Evolutionary conservation across 768 basidiomycete genomes (phyloP).

Genomic region (Rhizopogon sp.): DNA sequence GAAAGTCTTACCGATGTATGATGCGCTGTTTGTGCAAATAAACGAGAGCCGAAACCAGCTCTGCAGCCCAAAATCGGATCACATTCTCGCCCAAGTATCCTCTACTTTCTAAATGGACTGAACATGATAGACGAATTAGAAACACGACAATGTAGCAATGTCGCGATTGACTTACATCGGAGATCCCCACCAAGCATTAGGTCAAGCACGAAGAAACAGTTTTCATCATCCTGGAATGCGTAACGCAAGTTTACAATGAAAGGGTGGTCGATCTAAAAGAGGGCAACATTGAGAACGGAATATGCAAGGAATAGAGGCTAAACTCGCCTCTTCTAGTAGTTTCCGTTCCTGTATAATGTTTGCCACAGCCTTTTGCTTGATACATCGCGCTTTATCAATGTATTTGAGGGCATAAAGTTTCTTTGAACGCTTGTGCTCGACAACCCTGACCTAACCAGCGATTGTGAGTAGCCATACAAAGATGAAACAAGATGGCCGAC

Average conservation of each 20-base stretch:
- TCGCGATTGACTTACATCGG: slow-evolving; percentile 58
- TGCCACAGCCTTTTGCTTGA: slow-evolving; percentile 85
- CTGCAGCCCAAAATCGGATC: slow-evolving; percentile 86
- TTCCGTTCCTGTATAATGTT: slow-evolving; percentile 94
- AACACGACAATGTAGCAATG: neutral
- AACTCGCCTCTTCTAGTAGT: slow-evolving; percentile 80
- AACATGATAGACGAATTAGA: neutral
- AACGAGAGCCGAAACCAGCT: slow-evolving; percentile 77
- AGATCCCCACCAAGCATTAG: slow-evolving; percentile 95
- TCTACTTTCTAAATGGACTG: slow-evolving; percentile 82
- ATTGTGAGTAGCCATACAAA: slow-evolving; percentile 6
- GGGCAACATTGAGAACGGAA: slow-evolving; percentile 8
- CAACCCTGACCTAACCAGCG: slow-evolving; percentile 76
- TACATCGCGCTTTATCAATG: slow-evolving; percentile 92
- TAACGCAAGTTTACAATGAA: slow-evolving; percentile 89
- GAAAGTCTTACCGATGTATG: slow-evolving; percentile 75
- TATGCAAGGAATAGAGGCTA: neutral
- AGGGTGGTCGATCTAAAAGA: slow-evolving; percentile 73
- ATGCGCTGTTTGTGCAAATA: slow-evolving; percentile 92
- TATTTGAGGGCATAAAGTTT: slow-evolving; percentile 95
- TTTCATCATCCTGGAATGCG: slow-evolving; percentile 96
- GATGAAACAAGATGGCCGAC: slow-evolving; percentile 33
- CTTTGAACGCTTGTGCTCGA: slow-evolving; percentile 92
- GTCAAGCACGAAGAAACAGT: slow-evolving; percentile 97
- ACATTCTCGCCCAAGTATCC: slow-evolving; percentile 61